A percentile compares a stretch with the other conserved stretches of the same genome.
Conservation (phyloP, 352 stramenopile genomes). For the Phytophthora agathidicida region DNA sequence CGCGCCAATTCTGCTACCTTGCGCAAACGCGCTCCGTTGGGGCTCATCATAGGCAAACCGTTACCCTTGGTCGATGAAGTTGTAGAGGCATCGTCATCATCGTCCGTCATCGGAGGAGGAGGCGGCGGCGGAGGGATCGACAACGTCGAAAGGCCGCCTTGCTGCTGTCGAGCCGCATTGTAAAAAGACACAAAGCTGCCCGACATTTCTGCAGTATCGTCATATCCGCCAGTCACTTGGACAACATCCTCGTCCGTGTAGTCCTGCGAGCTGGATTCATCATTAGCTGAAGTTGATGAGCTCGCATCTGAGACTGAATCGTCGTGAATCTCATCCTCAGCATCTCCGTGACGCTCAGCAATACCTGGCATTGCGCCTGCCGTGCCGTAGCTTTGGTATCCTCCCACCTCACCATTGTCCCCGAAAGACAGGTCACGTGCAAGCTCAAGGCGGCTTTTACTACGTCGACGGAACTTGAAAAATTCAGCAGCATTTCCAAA, state of each 20-base stretch:
- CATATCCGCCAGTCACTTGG: slow-evolving; percentile 66
- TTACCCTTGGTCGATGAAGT: slow-evolving; percentile 58
- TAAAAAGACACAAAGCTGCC: slow-evolving; percentile 86
- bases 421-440: slow-evolving; percentile 68
- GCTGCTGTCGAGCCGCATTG: slow-evolving; percentile 50
- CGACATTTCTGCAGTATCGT: slow-evolving; percentile 61
- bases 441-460: slow-evolving; percentile 84
- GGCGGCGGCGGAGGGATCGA: slow-evolving; percentile 69
- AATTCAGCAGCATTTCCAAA: slow-evolving; percentile 88
- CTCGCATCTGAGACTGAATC: slow-evolving; percentile 59
- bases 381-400: slow-evolving; percentile 64
- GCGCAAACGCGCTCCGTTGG: slow-evolving; percentile 71
- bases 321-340: slow-evolving; percentile 45
- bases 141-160: slow-evolving; percentile 49
- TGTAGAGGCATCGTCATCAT: slow-evolving; percentile 66
- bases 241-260: slow-evolving; percentile 74
- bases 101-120: slow-evolving; percentile 70
- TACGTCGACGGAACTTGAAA: slow-evolving; percentile 87
- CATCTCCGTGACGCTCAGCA: slow-evolving; percentile 61
- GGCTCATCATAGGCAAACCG: slow-evolving; percentile 83
- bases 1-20: slow-evolving; percentile 84
- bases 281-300: slow-evolving; percentile 58
- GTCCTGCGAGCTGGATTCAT: slow-evolving; percentile 65
- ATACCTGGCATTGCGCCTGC: slow-evolving; percentile 72
- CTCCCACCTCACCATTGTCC: slow-evolving; percentile 48